Evolutionary conservation across 164 flowering plant species (phyloP).

Genomic region (Macadamia tetraphylla): DNA sequence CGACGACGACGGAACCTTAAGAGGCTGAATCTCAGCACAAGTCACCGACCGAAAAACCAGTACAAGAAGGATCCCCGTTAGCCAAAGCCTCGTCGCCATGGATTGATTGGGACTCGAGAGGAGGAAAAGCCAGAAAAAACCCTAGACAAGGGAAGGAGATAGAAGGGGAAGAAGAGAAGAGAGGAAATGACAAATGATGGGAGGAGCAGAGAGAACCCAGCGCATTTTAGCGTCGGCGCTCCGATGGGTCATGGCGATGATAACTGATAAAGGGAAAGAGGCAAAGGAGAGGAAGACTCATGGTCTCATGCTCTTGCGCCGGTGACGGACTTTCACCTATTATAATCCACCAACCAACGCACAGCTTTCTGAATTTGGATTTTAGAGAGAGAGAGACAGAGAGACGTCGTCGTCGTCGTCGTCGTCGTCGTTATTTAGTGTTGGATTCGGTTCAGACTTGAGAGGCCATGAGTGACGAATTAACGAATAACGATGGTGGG

Average conservation of each 20-base stretch:
- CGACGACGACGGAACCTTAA: slow-evolving; percentile 18
- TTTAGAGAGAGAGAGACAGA: too few species aligned
- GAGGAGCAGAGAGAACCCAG: slow-evolving; percentile 5
- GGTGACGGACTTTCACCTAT: too few species aligned
- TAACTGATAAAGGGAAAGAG: not conserved
- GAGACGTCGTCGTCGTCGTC: too few species aligned
- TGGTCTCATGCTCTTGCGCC: not conserved
- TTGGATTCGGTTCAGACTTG: too few species aligned
- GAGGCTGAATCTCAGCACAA: slow-evolving; percentile 5
- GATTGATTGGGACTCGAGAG: not conserved
- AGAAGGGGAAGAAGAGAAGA: not conserved
- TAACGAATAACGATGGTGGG: too few species aligned
- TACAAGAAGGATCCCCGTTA: slow-evolving; percentile 20
- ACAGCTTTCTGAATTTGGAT: too few species aligned
- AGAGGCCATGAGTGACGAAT: too few species aligned
- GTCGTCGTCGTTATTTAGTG: too few species aligned
- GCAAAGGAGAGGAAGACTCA: too few species aligned
- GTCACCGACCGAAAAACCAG: slow-evolving; percentile 21
- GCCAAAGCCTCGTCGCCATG: slow-evolving; percentile 29
- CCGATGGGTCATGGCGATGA: not conserved
- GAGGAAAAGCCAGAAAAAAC: not conserved
- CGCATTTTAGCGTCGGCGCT: slow-evolving; percentile 20
- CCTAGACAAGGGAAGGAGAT: not conserved
- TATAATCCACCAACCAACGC: too few species aligned
- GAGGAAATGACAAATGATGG: not conserved